A percentile compares a stretch with the other conserved stretches of the same genome.
These are phyloP conservation scores for Solanum medicagineum DNA, from an alignment of 257 asterid species.

Conservation along the genomic window DNA sequence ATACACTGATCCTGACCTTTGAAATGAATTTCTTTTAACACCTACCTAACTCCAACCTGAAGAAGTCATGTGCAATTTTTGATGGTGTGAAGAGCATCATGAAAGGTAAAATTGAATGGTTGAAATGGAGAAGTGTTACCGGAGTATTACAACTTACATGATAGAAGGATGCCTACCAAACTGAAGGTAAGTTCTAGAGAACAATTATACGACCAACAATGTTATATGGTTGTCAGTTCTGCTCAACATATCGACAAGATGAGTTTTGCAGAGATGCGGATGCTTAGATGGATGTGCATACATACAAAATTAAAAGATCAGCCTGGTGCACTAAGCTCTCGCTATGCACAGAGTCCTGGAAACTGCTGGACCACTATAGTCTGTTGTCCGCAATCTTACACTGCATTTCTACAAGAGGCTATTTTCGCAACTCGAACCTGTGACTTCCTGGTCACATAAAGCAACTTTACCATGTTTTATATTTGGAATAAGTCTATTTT, in stretches of 20 bases:
- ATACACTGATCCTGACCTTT: not conserved
- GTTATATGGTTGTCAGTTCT: not conserved
- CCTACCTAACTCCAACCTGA: not conserved
- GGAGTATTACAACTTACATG: too few species aligned
- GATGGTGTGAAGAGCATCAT: not conserved
- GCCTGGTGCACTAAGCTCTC: too few species aligned
- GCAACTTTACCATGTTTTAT: not conserved
- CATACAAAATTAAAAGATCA: too few species aligned
- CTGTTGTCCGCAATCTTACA: too few species aligned
- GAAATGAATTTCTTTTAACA: not conserved
- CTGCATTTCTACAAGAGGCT: too few species aligned
- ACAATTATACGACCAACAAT: not conserved
- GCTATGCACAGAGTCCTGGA: too few species aligned
- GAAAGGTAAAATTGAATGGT: not conserved
- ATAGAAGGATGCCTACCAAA: not conserved
- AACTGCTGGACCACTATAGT: too few species aligned
- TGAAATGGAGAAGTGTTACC: not conserved
- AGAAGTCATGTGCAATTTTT: not conserved
- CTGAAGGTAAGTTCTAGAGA: not conserved
- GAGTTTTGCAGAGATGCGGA: not conserved
- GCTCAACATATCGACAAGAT: not conserved
- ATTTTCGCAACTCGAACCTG: too few species aligned
- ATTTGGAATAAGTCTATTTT: not conserved
- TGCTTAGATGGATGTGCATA: not conserved
- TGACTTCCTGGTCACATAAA: too few species aligned